A percentile compares a stretch with the other conserved stretches of the same genome.
Evolutionary conservation across 192 early-diverging fungal genomes (phyloP).

Genomic region (Thamnidium elegans): DNA sequence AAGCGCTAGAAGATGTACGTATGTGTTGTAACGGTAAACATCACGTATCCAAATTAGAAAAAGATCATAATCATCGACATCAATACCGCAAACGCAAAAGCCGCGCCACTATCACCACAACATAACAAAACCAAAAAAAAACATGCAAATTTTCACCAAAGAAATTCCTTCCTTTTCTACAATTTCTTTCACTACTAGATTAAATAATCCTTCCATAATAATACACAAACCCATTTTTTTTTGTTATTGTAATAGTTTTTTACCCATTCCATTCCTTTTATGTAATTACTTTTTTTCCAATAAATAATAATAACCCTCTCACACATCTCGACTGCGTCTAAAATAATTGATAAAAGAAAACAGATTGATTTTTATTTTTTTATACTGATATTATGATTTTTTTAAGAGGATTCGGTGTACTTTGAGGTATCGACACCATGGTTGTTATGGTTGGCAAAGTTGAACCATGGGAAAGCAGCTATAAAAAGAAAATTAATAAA

Average conservation of each 20-base stretch:
- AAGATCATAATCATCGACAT: constrained; percentile 23
- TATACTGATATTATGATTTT: neutral
- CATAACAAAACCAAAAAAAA: neutral
- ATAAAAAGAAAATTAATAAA: constrained; percentile 17
- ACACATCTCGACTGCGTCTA: no score
- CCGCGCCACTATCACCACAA: neutral
- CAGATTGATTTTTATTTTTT: no score
- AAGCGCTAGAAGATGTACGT: constrained; percentile 38
- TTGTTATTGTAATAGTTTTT: no score
- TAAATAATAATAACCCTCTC: no score
- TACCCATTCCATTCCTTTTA: no score
- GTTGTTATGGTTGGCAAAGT: constrained; percentile 74
- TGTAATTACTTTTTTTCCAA: no score
- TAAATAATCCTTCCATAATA: no score
- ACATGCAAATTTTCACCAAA: neutral
- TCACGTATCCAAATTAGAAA: constrained; percentile 35
- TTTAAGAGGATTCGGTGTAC: constrained; percentile 42
- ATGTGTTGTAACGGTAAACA: constrained; percentile 43
- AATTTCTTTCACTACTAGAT: no score
- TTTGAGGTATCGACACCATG: constrained; percentile 60
- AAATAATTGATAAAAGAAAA: no score
- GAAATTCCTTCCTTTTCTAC: no score
- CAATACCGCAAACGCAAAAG: constrained; percentile 19
- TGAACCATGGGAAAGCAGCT: constrained; percentile 71
- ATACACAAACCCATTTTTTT: no score